Base-by-base conservation (phyloP, 1,284 basidiomycete species). In the Mrakiaceae sp. region DNA sequence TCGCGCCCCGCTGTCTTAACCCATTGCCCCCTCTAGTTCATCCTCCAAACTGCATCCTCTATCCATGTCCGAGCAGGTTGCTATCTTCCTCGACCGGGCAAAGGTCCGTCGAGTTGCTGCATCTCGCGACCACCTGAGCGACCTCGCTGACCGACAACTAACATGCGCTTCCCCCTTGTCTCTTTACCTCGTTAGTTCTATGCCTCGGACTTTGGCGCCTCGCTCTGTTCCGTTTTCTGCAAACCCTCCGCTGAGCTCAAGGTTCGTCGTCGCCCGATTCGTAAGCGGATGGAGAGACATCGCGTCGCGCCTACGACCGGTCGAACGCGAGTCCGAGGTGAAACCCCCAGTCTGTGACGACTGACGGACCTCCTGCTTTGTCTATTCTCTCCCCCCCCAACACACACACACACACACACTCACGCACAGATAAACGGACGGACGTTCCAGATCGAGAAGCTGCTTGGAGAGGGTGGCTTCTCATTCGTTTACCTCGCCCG, bases 401-500 rank as follows among this genome's bases (percentile, higher is more conserved):
- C 56, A 6, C 40, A 9, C 11, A 8, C 56, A 6, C 40, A 9
- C 11, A 8, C 44, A 8, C 40, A 14, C 40, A 14, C 56, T 43
- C 44, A 10, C 44, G 11, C 52, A 68, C 94, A 95, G 78, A 92
- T 97, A 70, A 95, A 95, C 71, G 93, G 93, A 43, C 82, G 93
- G 71, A 88, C 87, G 59, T 96, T 92, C 78, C 87, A 89, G 71
- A 89, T 97, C 58, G 78, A 93, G 61, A 89, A 87, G 70, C 85
- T 95, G 12, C 83, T 97, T 4, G 93, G 93, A 55, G 93, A 97
- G 77, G 93, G 93, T 52, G 93, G 90, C 2, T 96, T 96, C 80
- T 91, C 89, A 12, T 96, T 94, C 74, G 93, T 97, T 16, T 93
- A 93, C 75, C 81, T 93, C 48, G 88, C 88, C n/a, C 85, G 88